These are phyloP conservation scores for Puya raimondii DNA, from an alignment of 176 grass and related monocot genomes.

Conservation along the genomic window DNA sequence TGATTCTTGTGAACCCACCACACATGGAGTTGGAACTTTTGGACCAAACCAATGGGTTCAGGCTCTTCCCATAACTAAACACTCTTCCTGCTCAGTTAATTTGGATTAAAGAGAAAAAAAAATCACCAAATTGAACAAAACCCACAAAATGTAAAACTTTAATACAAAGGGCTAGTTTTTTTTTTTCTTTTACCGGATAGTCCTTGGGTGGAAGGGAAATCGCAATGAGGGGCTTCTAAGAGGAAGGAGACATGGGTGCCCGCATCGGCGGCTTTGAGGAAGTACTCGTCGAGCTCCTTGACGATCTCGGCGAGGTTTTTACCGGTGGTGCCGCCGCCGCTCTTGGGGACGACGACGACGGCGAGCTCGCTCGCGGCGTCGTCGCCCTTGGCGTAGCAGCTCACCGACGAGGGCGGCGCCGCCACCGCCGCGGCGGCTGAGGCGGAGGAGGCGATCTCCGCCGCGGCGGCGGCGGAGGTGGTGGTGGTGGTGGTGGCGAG, in stretches of 20 bases:
- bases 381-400: conserved; percentile 53
- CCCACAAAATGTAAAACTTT: no score
- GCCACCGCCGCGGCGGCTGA: conserved; percentile 13
- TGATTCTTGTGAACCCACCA: conserved; percentile 9
- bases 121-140: no score
- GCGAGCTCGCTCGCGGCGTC: conserved; percentile 56
- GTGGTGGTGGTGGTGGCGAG: conserved; percentile 28
- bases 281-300: conserved; percentile 95
- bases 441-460: conserved; percentile 20
- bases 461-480: conserved; percentile 8
- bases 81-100: conserved; percentile 47
- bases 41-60: conserved; percentile 58
- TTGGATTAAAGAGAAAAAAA: no score
- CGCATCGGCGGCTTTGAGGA: conserved; percentile 87
- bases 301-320: conserved; percentile 90
- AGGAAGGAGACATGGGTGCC: conserved; percentile 59
- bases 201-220: conserved; percentile 31
- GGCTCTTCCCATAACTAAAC: conserved; percentile 67
- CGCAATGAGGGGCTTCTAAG: conserved; percentile 73
- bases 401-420: conserved; percentile 51
- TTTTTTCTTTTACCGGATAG: conserved; percentile 19
- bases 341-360: conserved; percentile 61
- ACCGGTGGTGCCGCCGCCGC: conserved; percentile 11
- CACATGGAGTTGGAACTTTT: conserved; percentile 20
- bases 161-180: no score